These are phyloP conservation scores for Guadua angustifolia DNA, from an alignment of 176 grass and related monocot genomes.

Conservation along the genomic window DNA sequence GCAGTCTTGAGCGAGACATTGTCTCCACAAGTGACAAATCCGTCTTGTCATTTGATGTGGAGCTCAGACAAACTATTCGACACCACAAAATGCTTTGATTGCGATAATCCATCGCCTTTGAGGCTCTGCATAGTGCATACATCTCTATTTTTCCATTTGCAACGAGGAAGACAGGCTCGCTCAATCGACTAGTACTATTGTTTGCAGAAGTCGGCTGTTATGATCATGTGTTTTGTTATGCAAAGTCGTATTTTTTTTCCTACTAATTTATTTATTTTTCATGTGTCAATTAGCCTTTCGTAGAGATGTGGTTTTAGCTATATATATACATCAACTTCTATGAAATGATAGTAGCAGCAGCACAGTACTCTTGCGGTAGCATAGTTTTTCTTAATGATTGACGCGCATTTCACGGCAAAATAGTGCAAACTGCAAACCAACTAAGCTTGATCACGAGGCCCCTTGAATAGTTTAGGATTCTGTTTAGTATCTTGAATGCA, in stretches of 20 bases:
- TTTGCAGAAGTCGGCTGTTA: neutral
- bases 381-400: conserved; percentile 6
- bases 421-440: neutral
- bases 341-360: neutral
- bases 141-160: neutral
- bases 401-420: conserved; percentile 37
- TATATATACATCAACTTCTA: neutral
- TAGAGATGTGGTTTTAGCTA: neutral
- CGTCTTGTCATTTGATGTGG: neutral
- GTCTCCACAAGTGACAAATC: neutral
- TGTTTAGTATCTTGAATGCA: conserved; percentile 23
- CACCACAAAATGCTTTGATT: neutral
- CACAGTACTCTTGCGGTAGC: neutral
- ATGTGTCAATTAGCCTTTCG: neutral
- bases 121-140: no score
- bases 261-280: neutral
- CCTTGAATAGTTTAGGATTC: conserved; percentile 26
- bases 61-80: neutral
- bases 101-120: neutral
- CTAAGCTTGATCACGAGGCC: neutral
- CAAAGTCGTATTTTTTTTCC: neutral
- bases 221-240: neutral
- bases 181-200: neutral
- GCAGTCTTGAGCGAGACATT: neutral
- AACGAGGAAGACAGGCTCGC: neutral